Conservation (phyloP, 768 basidiomycete species). For the Mycena galopus region DNA sequence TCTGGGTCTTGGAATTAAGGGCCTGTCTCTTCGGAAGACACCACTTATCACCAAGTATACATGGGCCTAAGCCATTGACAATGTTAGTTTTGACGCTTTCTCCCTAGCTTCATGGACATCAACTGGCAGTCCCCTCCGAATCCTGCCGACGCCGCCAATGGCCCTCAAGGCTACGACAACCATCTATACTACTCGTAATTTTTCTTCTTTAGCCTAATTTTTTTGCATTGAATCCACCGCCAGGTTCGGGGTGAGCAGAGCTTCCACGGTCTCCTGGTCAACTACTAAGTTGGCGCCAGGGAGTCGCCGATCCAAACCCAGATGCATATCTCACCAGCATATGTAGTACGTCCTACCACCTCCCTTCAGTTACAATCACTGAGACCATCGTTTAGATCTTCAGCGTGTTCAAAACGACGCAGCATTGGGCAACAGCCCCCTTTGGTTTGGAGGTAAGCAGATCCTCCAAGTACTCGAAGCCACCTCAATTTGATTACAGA, state of each 20-base stretch:
- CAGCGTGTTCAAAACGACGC: conserved; percentile 64
- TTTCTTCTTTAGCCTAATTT: not conserved
- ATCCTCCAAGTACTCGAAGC: not conserved
- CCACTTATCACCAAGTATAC: conserved; percentile 52
- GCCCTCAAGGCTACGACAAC: conserved; percentile 82
- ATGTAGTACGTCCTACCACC: conserved; percentile 68
- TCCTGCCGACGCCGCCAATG: conserved; percentile 75
- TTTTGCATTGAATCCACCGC: not conserved
- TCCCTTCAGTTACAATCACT: not conserved
- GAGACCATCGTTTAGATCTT: conserved; percentile 60
- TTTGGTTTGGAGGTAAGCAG: conserved; percentile 61
- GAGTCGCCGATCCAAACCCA: conserved; percentile 75
- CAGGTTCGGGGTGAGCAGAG: conserved; percentile 69
- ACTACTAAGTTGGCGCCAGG: conserved; percentile 52
- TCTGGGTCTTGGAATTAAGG: conserved; percentile 40
- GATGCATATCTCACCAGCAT: conserved; percentile 75
- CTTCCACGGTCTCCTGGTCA: conserved; percentile 13
- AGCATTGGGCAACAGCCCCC: conserved; percentile 57
- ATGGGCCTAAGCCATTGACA: not conserved
- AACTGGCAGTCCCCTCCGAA: conserved; percentile 84
- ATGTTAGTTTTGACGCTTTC: conserved; percentile 9
- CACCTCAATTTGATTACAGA: conserved; percentile 44
- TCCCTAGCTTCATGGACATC: conserved; percentile 81
- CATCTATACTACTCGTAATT: conserved; percentile 83
- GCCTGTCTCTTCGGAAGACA: conserved; percentile 25